A percentile compares a stretch with the other conserved stretches of the same genome.
Evolutionary conservation across 2,329 filamentous ascomycete genomes (phyloP).

Genomic region (Fusarium nisikadoi): DNA sequence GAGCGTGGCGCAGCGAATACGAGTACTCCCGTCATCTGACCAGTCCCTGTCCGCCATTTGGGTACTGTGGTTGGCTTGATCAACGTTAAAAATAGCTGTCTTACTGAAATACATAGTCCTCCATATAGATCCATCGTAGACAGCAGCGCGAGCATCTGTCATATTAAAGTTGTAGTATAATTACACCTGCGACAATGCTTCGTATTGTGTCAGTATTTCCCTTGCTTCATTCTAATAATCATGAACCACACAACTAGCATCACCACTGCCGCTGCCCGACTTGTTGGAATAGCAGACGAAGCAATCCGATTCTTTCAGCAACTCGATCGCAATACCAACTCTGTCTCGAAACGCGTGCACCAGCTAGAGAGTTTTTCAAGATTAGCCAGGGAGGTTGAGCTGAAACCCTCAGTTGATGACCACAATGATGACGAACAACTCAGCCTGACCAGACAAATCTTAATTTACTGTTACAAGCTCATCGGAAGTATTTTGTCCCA

Average conservation of each 20-base stretch:
- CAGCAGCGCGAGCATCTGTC: background rate
- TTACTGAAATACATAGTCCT: background rate
- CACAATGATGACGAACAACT: background rate
- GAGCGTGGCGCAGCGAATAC: constrained; percentile 11
- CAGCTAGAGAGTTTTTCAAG: background rate
- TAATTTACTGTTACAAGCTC: background rate
- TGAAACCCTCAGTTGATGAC: background rate
- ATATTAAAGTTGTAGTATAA: background rate
- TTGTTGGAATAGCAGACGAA: constrained; percentile 9
- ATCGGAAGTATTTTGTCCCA: background rate
- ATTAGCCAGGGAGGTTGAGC: background rate
- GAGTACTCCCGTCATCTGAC: background rate
- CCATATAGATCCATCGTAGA: background rate
- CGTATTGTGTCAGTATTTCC: background rate
- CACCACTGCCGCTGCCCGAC: background rate
- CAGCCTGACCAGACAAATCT: background rate
- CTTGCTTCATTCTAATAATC: rapidly evolving
- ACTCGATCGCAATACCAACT: background rate
- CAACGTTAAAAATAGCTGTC: constrained; percentile 1
- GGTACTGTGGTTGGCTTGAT: background rate
- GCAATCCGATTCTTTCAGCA: constrained; percentile 3
- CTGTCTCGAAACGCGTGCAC: background rate
- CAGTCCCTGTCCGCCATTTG: background rate
- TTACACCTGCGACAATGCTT: background rate
- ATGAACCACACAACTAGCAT: background rate